A percentile compares a stretch with the other conserved stretches of the same genome.
phyloP scores from a whole-genome alignment of 148 eudicot genomes.

The Chenopodium quinoa region DNA sequence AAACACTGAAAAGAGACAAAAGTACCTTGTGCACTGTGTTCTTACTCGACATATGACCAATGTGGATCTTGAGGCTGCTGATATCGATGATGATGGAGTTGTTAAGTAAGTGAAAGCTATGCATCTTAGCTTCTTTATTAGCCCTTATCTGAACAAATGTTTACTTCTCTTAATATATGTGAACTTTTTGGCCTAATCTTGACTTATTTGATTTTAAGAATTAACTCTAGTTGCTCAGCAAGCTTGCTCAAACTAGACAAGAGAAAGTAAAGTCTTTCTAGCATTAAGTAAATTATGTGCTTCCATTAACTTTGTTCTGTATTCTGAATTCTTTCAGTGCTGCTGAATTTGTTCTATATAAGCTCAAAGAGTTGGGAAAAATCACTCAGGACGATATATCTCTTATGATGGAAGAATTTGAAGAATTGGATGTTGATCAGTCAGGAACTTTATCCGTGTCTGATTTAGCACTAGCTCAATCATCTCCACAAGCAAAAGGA shows the following conservation, averaged over 20 bases:
- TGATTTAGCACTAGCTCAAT: slow-evolving; percentile 70
- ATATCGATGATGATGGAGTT: slow-evolving; percentile 72
- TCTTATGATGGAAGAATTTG: slow-evolving; percentile 64
- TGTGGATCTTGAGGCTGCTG: slow-evolving; percentile 81
- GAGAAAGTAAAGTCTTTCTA: no score
- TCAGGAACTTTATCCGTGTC: slow-evolving; percentile 68
- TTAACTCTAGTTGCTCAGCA: background rate
- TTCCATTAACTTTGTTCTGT: background rate
- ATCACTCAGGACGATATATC: slow-evolving; percentile 64
- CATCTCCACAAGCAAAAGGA: slow-evolving; percentile 19
- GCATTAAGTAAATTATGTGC: background rate
- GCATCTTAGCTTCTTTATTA: background rate
- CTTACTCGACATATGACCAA: slow-evolving; percentile 58
- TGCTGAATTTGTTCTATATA: slow-evolving; percentile 73
- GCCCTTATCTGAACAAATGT: background rate
- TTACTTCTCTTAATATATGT: background rate
- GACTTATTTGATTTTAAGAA: background rate
- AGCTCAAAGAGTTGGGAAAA: slow-evolving; percentile 96
- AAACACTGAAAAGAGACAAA: slow-evolving; percentile 58
- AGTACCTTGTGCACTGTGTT: slow-evolving; percentile 44
- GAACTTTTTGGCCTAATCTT: background rate
- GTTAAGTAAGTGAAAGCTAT: slow-evolving; percentile 54
- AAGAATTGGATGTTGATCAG: slow-evolving; percentile 80
- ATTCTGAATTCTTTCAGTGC: slow-evolving; percentile 40
- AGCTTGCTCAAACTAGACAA: no score